Base-by-base conservation (phyloP, 176 grass and related monocot species). In the Calamus simplicifolius region DNA sequence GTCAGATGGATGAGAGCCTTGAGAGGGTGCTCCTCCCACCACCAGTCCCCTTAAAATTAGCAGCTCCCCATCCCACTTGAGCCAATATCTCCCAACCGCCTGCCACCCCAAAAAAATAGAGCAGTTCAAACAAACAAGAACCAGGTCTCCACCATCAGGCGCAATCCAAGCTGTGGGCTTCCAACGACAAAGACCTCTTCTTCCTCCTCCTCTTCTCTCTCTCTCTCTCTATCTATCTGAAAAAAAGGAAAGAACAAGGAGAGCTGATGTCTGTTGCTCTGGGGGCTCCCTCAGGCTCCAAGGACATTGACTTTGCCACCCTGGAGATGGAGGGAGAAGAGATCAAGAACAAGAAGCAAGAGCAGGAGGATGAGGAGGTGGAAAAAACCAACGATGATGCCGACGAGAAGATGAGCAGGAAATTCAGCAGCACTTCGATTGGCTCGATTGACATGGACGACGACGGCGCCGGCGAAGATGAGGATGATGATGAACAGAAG, bases 401-500 rank as follows among this genome's bases (percentile, higher is more conserved):
- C 23, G 56, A 71, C 16, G 48, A 76, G 48, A 17, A 43, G 5
- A 18, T 64, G 4, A 71, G 81, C 73, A 76, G 29, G 56, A 18
- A 21, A 29, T 18, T 59, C 58, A 50, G 21, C 50, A 55, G 16
- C 16, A 28, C 58, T 16, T 60, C 58, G 29, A 27, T 52, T 5
- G 27, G 25, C 62, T 65, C 62, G 16, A 16, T 51, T 25, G 73
- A 76, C 17, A 61, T 71, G 31, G 38, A 57, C n/a, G 81, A 94
- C 6, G 56, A 56, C 4, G 80, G 88, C 27, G 85, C 1, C 10
- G 35, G 77, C 27, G 85, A 63, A 0, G 77, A 79, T 52, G 89
- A 89, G 19, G 81, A 85, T 1, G 89, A 85, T 17, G 80, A 88
- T 0, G 71, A 80, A n/a, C 68, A 82, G 35, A 95, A 89, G 64